Evolutionary conservation across 2,329 filamentous ascomycete species (phyloP), one percentile per base, ranked within the genome.

Genomic region (Stagonosporopsis vannaccii): DNA sequence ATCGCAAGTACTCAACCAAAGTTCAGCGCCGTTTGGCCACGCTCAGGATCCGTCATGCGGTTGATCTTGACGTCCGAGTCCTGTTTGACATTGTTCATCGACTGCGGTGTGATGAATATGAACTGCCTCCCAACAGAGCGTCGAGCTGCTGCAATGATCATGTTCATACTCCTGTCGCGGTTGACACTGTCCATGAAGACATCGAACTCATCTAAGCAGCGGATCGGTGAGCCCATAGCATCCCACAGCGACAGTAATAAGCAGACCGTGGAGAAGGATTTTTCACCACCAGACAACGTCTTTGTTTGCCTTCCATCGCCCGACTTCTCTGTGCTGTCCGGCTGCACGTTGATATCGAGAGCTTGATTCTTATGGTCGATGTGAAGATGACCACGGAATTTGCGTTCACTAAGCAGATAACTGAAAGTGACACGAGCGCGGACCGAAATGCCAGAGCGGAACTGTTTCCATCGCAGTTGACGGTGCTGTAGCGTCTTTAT

Each of bases 181-280:
- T 99, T 99, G 56, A 98, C 91, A 65, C 90, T 92, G 77, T 99
- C 95, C 95, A 99, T 99, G 81, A 97, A 99, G 28, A 99, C 95
- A 74, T 99, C 95, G 72, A 98, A 99, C 77, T 99, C 95, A 77
- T 99, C 95, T 50, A 99, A 82, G 71, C 95, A 99, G 51, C 95
- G 87, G 58, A 99, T 89, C 0, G 93, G 94, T 17, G 92, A 96
- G 11, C 95, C 94, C 89, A 99, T 99, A 26, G 95, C 94, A 73
- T 99, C 95, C 95, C 95, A 99, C 17, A 99, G 89, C 2, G 92
- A 87, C 28, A 99, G 83, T 51, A 99, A 80, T 66, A 99, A 84
- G 77, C 95, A 99, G 57, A 98, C 96, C 4, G 94, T 97, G 3
- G 93, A 96, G 75, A 98, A 99, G 0, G 94, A 98, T 75, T 99